These are phyloP conservation scores for Amanita molliuscula DNA, from an alignment of 768 basidiomycete genomes.

Conservation along the genomic window DNA sequence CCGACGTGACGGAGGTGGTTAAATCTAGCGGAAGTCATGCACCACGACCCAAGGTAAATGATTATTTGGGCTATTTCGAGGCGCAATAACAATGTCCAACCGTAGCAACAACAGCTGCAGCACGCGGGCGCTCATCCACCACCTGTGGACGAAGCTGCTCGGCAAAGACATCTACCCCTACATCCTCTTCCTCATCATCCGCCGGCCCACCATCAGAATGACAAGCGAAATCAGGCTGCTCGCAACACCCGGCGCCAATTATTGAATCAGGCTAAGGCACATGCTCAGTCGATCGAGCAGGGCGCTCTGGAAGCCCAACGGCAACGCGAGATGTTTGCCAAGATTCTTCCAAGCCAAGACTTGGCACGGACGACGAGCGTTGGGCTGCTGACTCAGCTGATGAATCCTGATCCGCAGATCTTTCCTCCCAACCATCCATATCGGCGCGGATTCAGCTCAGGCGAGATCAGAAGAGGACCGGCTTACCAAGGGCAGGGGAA, in stretches of 20 bases:
- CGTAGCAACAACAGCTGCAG: conserved; percentile 14
- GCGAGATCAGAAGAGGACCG: conserved; percentile 27
- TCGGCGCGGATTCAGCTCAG: conserved; percentile 35
- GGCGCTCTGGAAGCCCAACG: conserved; percentile 56
- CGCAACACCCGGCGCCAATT: conserved; percentile 9
- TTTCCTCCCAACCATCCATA: conserved; percentile 54
- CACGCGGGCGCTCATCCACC: not conserved
- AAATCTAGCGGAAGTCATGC: not conserved
- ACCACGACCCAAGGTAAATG: not conserved
- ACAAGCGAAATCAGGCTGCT: conserved; percentile 12
- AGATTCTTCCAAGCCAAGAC: conserved; percentile 49
- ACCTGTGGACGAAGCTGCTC: conserved; percentile 2
- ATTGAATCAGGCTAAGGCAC: conserved; percentile 15
- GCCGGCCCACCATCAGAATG: conserved; percentile 7
- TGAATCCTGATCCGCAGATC: conserved; percentile 60
- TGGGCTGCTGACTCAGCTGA: conserved; percentile 55
- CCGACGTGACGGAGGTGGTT: conserved; percentile 12
- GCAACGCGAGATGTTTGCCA: conserved; percentile 63
- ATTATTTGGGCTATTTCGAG: not conserved
- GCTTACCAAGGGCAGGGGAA: conserved; percentile 9
- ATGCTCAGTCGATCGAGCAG: conserved; percentile 25
- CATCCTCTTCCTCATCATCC: conserved; percentile 8
- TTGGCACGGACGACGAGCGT: conserved; percentile 25
- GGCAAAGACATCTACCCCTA: conserved; percentile 17
- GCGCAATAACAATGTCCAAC: not conserved